These are phyloP conservation scores for Tardiomyces depauwii DNA, from an alignment of 1,139 yeast genomes.

Conservation along the genomic window DNA sequence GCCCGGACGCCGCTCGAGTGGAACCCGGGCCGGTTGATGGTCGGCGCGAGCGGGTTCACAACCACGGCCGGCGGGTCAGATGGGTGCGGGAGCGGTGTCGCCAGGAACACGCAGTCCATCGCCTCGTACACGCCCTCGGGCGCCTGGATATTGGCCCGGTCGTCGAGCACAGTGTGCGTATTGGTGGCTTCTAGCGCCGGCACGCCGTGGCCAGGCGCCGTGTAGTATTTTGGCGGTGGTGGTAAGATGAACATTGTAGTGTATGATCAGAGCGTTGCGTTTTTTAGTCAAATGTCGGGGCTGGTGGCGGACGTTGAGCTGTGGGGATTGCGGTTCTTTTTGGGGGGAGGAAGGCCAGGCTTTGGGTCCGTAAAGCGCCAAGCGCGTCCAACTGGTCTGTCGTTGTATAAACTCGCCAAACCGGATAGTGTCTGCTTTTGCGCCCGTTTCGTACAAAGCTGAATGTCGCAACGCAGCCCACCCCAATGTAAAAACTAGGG, in stretches of 20 bases:
- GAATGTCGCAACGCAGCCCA: too few species aligned
- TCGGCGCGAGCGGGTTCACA: conserved; percentile 27
- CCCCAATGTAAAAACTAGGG: too few species aligned
- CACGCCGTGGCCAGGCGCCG: conserved; percentile 10
- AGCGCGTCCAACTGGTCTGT: too few species aligned
- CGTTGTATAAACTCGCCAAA: too few species aligned
- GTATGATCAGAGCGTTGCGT: conserved; percentile 7
- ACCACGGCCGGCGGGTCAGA: conserved; percentile 25
- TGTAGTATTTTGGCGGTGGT: conserved; percentile 13
- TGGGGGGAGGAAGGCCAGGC: too few species aligned
- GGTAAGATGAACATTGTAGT: conserved; percentile 21
- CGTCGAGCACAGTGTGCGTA: conserved; percentile 8
- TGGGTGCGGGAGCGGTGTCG: conserved; percentile 28
- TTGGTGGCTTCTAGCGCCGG: conserved; percentile 20
- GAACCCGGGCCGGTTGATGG: conserved; percentile 18
- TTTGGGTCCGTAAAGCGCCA: too few species aligned
- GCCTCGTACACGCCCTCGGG: conserved; percentile 24
- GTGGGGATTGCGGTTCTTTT: too few species aligned
- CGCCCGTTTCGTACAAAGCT: too few species aligned
- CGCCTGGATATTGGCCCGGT: conserved; percentile 15
- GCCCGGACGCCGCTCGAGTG: conserved; percentile 19
- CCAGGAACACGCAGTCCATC: conserved; percentile 22
- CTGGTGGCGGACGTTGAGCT: too few species aligned
- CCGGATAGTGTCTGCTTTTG: too few species aligned
- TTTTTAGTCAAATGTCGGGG: conserved; percentile 3